A percentile compares a stretch with the other conserved stretches of the same genome.
These are phyloP conservation scores for Podospora tetraspora DNA, from an alignment of 495 filamentous ascomycete species.

Conservation along the genomic window DNA sequence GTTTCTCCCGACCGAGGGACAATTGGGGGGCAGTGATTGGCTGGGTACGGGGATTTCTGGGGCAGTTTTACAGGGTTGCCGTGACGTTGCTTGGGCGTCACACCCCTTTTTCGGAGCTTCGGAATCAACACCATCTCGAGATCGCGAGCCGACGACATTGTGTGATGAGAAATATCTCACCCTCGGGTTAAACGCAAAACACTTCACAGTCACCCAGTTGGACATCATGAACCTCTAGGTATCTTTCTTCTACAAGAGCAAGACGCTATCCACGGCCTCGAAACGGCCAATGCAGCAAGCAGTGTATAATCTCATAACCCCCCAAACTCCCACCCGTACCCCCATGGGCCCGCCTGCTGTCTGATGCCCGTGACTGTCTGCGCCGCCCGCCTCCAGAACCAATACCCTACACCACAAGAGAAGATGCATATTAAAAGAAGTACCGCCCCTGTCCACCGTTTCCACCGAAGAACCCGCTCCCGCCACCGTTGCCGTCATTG, in stretches of 20 bases:
- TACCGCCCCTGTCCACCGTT: not conserved
- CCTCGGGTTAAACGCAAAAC: not conserved
- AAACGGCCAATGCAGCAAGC: not conserved
- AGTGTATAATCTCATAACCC: not conserved
- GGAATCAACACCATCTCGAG: not conserved
- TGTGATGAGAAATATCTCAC: not conserved
- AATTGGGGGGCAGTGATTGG: constrained; percentile 16
- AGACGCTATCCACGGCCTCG: not conserved
- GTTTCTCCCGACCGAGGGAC: constrained; percentile 19
- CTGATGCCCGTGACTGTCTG: not conserved
- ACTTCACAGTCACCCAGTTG: not conserved
- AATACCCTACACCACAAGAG: not conserved
- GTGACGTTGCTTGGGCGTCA: not conserved
- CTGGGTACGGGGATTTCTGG: not conserved
- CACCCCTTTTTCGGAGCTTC: not conserved
- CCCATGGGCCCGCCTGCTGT: not conserved
- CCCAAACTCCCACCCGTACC: not conserved
- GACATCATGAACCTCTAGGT: not conserved
- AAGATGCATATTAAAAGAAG: constrained; percentile 2
- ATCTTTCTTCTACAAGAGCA: not conserved
- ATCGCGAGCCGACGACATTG: not conserved
- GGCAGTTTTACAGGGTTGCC: not conserved
- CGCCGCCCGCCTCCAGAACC: not conserved
- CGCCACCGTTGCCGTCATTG: not conserved
- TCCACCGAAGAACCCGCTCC: not conserved